Conservation (phyloP, 2,329 filamentous ascomycete species). For the Hawksworthiomyces lignivorus region DNA sequence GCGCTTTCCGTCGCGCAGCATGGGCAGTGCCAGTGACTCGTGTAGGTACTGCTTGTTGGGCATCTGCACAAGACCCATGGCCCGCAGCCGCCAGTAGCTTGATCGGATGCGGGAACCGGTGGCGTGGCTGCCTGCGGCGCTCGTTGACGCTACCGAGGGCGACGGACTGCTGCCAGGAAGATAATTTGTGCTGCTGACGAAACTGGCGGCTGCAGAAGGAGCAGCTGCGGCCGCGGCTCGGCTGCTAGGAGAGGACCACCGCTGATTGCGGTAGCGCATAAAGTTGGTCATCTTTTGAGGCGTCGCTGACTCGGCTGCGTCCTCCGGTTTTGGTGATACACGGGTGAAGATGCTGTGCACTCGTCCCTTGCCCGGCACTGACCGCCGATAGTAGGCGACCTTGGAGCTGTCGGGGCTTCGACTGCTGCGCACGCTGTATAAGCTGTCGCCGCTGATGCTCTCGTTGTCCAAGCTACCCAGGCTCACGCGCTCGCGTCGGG, state of each 20-base stretch:
- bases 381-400: slow-evolving; percentile 23
- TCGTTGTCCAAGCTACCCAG: neutral
- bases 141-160: neutral
- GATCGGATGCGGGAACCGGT: slow-evolving; percentile 11
- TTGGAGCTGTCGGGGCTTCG: neutral
- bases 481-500: neutral
- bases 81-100: slow-evolving; percentile 35
- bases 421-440: slow-evolving; percentile 3
- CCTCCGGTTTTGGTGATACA: slow-evolving; percentile 1
- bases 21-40: slow-evolving; percentile 36
- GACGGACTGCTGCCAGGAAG: neutral
- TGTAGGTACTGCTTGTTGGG: slow-evolving; percentile 28
- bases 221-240: neutral
- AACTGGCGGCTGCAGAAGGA: neutral
- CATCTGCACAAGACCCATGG: slow-evolving; percentile 31
- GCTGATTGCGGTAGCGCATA: slow-evolving; percentile 10
- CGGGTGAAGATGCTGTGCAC: slow-evolving; percentile 14
- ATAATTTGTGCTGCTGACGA: neutral
- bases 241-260: neutral
- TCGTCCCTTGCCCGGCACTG: slow-evolving; percentile 36
- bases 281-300: slow-evolving; percentile 14
- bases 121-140: neutral
- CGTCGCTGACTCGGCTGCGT: neutral
- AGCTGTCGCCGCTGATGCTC: slow-evolving; percentile 10
- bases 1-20: slow-evolving; percentile 31